phyloP scores from a whole-genome alignment of 305 asterid species.

The Fraxinus latifolia region DNA sequence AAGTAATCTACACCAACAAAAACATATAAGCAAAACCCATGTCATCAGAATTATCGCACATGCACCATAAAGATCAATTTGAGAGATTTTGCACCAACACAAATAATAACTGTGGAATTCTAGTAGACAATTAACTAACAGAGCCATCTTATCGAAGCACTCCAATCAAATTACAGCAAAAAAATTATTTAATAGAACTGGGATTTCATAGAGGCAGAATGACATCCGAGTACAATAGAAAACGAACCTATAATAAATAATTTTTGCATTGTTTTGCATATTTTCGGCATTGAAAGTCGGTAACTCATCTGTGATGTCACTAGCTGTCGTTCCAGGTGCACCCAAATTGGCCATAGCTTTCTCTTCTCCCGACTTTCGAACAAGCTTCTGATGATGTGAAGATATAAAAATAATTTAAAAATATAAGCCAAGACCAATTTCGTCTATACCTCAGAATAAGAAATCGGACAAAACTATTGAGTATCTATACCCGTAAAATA shows the following conservation, averaged over 20 bases:
- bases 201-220: background rate
- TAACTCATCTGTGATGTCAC: constrained; percentile 47
- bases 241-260: constrained; percentile 57
- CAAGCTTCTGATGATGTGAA: constrained; percentile 12
- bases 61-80: background rate
- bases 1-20: background rate
- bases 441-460: background rate
- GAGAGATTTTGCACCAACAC: background rate
- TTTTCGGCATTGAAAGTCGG: constrained; percentile 64
- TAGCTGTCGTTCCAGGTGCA: constrained; percentile 40
- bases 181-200: background rate
- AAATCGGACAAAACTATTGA: background rate
- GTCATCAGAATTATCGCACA: background rate
- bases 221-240: constrained; percentile 4
- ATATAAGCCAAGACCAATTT: background rate
- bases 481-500: background rate
- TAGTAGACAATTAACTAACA: background rate
- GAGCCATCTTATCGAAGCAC: background rate
- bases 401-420: background rate
- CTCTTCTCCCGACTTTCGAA: constrained; percentile 19
- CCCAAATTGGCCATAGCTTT: constrained; percentile 44
- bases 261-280: constrained; percentile 60
- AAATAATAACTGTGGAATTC: background rate
- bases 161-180: background rate
- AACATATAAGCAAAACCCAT: background rate